These are phyloP conservation scores for Crithidia expoeki DNA, from an alignment of 208 protist species.

Conservation along the genomic window DNA sequence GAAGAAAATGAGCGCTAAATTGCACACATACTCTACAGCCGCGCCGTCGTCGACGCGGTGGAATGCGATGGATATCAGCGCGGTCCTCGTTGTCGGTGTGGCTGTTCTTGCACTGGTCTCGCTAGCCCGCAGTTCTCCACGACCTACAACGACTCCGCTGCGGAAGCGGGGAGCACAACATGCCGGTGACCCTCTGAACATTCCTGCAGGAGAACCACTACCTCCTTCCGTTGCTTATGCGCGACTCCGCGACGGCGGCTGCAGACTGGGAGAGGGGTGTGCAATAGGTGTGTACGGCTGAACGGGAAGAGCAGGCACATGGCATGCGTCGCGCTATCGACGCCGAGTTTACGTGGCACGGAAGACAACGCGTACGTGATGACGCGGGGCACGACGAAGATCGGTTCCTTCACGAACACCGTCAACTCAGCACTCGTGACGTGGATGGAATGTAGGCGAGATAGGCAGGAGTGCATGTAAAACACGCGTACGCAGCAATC, in stretches of 20 bases:
- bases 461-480: conserved; percentile 13
- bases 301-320: background rate
- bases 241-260: background rate
- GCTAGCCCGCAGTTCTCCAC: conserved; percentile 1
- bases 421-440: background rate
- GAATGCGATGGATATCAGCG: conserved; percentile 1
- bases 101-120: background rate
- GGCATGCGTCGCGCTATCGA: conserved; percentile 21
- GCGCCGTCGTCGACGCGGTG: background rate
- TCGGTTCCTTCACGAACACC: conserved; percentile 13
- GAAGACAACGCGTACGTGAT: conserved; percentile 11
- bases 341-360: conserved; percentile 22
- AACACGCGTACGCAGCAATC: conserved; percentile 15
- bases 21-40: too few species aligned
- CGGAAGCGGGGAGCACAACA: background rate
- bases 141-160: background rate
- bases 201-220: background rate
- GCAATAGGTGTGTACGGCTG: background rate
- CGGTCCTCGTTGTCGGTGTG: background rate
- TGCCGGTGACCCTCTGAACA: background rate
- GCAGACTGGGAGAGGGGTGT: background rate
- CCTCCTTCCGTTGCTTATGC: background rate
- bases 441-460: background rate
- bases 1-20: too few species aligned
- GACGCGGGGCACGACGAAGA: conserved; percentile 28